Base-by-base conservation (phyloP, 495 filamentous ascomycete species). In the Aspergillus coremiiformis region DNA sequence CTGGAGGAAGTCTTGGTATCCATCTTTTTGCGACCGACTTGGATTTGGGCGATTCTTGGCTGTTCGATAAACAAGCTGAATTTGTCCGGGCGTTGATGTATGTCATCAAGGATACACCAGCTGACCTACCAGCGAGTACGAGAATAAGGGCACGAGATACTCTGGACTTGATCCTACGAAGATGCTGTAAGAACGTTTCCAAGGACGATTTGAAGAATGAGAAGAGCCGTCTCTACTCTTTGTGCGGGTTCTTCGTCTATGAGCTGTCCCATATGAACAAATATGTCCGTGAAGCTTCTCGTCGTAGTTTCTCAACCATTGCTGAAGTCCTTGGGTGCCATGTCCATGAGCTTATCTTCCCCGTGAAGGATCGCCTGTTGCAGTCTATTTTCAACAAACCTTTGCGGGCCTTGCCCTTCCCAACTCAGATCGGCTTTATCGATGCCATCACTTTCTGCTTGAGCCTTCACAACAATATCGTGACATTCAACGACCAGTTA, bases 51-150 rank as follows among this genome's bases (percentile, higher is more conserved):
- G 87, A 95, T 56, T 60, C 73, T 17, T 99, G 92, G 90, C 72
- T 97, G 20, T 76, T 81, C 42, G 78, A 83, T 5, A 84, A 84
- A 55, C 90, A 95, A 55, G 75, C 84, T 44, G 90, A 96, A 27
- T 89, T 96, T 57, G 82, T 88, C 33, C 81, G 86, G 26, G 88
- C 89, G 11, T 73, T 99, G 44, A 82, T 95, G 71, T 96, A 94
- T 73, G 90, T 96, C 57, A 87, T 97, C 68, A 97, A 99, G 65
- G 94, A 99, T 66, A 93, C 95, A 74, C 92, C 94, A 2, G 72
- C 84, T 30, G 94, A 97, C 64, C 76, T 97, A 0, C 89, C 94
- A 9, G 89, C 92, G 21, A 86, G 83, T 57, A 96, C 91, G 2
- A 78, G 94, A 4, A 70, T 82, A 20, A 84, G 83, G 45, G 90